phyloP scores from a whole-genome alignment of 768 basidiomycete species.

The Psilocybe cyanescens region DNA sequence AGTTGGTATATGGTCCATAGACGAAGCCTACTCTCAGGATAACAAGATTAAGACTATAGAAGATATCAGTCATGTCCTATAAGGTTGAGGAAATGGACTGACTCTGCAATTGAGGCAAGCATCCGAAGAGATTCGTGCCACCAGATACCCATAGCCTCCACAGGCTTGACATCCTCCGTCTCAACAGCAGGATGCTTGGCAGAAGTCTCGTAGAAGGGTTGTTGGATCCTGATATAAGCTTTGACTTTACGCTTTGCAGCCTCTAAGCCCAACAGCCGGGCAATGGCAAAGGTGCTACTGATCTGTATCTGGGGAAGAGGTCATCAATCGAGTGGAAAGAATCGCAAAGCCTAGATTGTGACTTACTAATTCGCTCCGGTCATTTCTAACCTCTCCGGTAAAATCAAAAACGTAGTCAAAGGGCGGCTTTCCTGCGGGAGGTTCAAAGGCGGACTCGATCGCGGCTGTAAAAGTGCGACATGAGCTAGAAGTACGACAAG shows the following conservation, averaged over 20 bases:
- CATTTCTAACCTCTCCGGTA: constrained; percentile 78
- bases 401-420: constrained; percentile 87
- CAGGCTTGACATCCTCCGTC: constrained; percentile 75
- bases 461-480: constrained; percentile 46
- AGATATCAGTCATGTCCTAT: constrained; percentile 12
- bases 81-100: constrained; percentile 24
- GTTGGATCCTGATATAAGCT: constrained; percentile 78
- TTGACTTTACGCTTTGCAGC: constrained; percentile 80
- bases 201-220: constrained; percentile 77
- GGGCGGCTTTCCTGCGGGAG: constrained; percentile 66
- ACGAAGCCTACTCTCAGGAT: constrained; percentile 74
- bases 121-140: constrained; percentile 87
- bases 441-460: constrained; percentile 71
- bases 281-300: constrained; percentile 70
- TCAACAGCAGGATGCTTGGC: constrained; percentile 70
- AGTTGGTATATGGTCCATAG: constrained; percentile 83
- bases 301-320: constrained; percentile 66
- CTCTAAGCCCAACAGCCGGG: constrained; percentile 72
- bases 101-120: constrained; percentile 77
- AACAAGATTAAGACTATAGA: constrained; percentile 74
- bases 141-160: constrained; percentile 75
- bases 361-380: constrained; percentile 75
- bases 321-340: constrained; percentile 11
- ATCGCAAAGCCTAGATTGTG: not conserved
- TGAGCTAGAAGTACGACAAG: not conserved